Percentiles rank a stretch among this genome's conserved stretches.
These are phyloP conservation scores for Moricandia moricandioides DNA, from an alignment of 345 rosid genomes.

Conservation along the genomic window DNA sequence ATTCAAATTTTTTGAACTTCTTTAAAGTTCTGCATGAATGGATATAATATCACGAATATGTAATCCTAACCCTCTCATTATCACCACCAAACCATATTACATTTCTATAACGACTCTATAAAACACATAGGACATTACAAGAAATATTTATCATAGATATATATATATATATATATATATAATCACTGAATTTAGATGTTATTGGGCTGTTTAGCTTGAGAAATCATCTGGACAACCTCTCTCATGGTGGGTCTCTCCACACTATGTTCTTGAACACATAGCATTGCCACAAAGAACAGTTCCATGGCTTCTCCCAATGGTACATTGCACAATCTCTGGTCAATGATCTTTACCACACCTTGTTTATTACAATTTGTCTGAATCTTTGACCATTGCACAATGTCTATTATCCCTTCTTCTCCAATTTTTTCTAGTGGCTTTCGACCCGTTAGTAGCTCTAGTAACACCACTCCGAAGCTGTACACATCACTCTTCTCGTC, in stretches of 20 bases:
- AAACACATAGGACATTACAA: slow-evolving; percentile 15
- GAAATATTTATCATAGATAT: slow-evolving; percentile 6
- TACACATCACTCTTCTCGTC: slow-evolving; percentile 95
- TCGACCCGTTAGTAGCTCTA: slow-evolving; percentile 74
- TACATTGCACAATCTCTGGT: slow-evolving; percentile 51
- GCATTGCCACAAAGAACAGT: slow-evolving; percentile 77
- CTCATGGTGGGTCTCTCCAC: slow-evolving; percentile 95
- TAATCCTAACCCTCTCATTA: background rate
- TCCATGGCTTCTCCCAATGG: slow-evolving; percentile 73
- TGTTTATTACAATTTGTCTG: slow-evolving; percentile 60
- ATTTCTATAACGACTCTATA: slow-evolving; percentile 24
- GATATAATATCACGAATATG: too few relatives aligned
- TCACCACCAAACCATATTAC: slow-evolving; percentile 33
- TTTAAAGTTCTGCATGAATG: too few relatives aligned
- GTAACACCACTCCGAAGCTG: slow-evolving; percentile 81
- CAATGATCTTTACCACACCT: slow-evolving; percentile 56
- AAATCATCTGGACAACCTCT: slow-evolving; percentile 90
- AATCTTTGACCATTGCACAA: slow-evolving; percentile 80
- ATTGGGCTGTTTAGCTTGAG: slow-evolving; percentile 57
- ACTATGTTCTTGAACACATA: slow-evolving; percentile 84
- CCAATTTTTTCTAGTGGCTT: slow-evolving; percentile 83
- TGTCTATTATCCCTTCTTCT: slow-evolving; percentile 75
- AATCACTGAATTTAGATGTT: slow-evolving; percentile 44
- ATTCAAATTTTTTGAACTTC: too few relatives aligned
- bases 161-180: slow-evolving; percentile 8